Conservation (phyloP, 768 basidiomycete species). For the Cantharellus anzutake region DNA sequence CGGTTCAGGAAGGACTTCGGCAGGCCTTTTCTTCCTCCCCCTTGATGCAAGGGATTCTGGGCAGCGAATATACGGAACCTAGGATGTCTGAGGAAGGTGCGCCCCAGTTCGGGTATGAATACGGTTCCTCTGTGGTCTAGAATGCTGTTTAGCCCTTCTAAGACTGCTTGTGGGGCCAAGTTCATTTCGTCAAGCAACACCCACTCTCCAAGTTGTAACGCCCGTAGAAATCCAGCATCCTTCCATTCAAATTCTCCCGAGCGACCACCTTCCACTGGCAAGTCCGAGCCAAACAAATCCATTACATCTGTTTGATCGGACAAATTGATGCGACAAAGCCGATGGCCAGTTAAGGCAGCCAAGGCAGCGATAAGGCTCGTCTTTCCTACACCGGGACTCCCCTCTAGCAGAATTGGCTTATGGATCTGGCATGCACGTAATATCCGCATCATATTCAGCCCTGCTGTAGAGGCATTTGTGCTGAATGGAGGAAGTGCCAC, state of each 20-base stretch:
- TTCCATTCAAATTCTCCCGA: slow-evolving; percentile 95
- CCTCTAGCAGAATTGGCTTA: slow-evolving; percentile 90
- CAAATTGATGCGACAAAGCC: slow-evolving; percentile 81
- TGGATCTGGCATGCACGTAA: slow-evolving; percentile 72
- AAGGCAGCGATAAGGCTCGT: slow-evolving; percentile 83
- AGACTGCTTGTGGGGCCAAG: slow-evolving; percentile 84
- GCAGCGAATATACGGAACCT: slow-evolving; percentile 96
- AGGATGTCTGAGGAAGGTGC: slow-evolving; percentile 73
- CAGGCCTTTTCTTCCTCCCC: slow-evolving; percentile 90
- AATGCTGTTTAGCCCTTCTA: slow-evolving; percentile 92
- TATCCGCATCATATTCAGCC: slow-evolving; percentile 72
- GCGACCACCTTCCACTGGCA: slow-evolving; percentile 80
- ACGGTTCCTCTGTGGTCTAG: slow-evolving; percentile 91
- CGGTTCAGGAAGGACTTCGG: slow-evolving; percentile 96
- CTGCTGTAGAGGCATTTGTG: slow-evolving; percentile 75
- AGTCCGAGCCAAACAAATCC: slow-evolving; percentile 89
- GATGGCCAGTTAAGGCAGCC: slow-evolving; percentile 58
- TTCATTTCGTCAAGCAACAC: slow-evolving; percentile 99
- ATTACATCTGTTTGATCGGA: slow-evolving; percentile 96
- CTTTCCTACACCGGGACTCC: slow-evolving; percentile 96
- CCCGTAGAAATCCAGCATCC: slow-evolving; percentile 86
- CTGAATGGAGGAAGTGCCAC: slow-evolving; percentile 36
- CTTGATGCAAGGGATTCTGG: slow-evolving; percentile 90
- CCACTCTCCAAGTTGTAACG: slow-evolving; percentile 92
- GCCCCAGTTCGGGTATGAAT: slow-evolving; percentile 85